Conservation (phyloP, 2,329 filamentous ascomycete species). For the Trichoderma hamatum region DNA sequence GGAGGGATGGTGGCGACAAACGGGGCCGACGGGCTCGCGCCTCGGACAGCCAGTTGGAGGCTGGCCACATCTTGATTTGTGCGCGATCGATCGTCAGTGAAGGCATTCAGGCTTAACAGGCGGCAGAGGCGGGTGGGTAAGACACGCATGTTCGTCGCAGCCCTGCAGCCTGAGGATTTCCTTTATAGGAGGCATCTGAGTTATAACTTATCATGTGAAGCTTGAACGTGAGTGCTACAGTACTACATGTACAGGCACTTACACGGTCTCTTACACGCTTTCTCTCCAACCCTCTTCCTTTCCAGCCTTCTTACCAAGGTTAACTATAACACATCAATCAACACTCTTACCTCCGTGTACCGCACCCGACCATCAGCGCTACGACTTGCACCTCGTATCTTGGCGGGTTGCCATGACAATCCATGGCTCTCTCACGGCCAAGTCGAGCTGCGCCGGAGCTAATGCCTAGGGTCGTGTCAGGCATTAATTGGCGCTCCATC, state of each 20-base stretch:
- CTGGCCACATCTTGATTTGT: not conserved
- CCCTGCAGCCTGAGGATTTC: slow-evolving; percentile 1
- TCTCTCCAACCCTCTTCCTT: not conserved
- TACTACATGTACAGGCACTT: not conserved
- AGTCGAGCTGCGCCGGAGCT: slow-evolving; percentile 20
- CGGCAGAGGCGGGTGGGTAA: slow-evolving; percentile 10
- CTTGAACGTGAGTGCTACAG: not conserved
- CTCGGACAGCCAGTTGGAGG: not conserved
- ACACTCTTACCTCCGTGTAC: not conserved
- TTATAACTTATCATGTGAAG: not conserved
- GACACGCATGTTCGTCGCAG: slow-evolving; percentile 16
- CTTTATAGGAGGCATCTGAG: not conserved
- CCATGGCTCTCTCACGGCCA: slow-evolving; percentile 2
- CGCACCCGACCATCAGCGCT: slow-evolving; percentile 4
- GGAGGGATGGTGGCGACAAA: not conserved
- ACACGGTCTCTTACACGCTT: not conserved
- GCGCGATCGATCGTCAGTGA: slow-evolving; percentile 16
- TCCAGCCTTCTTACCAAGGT: not conserved
- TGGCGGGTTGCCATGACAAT: slow-evolving; percentile 27
- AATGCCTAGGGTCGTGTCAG: slow-evolving; percentile 25
- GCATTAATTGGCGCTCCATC: slow-evolving; percentile 23
- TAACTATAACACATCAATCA: not conserved
- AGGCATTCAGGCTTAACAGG: not conserved
- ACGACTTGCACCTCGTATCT: slow-evolving; percentile 13
- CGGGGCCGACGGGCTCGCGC: not conserved